Conservation (phyloP, 2,329 filamentous ascomycete genomes). For the Chaetomium strumarium region DNA sequence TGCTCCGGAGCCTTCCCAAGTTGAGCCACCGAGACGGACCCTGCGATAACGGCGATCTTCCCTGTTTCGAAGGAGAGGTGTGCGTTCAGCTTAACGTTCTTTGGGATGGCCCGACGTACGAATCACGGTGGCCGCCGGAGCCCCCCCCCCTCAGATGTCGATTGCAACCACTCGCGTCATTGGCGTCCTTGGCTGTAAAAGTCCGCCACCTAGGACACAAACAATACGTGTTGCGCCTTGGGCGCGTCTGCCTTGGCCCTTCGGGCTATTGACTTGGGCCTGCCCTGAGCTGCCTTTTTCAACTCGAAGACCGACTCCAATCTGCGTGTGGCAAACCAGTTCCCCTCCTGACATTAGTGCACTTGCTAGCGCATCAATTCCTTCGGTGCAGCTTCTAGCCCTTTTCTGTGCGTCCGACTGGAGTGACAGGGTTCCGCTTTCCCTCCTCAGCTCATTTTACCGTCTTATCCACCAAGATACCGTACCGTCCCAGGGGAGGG, state of each 20-base stretch:
- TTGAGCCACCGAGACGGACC: constrained; percentile 2
- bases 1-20: constrained; percentile 8
- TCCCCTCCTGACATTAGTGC: background rate
- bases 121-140: too few relatives aligned
- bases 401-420: constrained; percentile 15
- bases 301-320: background rate
- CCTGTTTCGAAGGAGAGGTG: background rate
- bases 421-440: background rate
- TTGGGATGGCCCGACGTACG: background rate
- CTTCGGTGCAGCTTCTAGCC: constrained; percentile 23
- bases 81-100: background rate
- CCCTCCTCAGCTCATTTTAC: too few relatives aligned
- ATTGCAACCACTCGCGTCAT: too few relatives aligned
- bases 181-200: too few relatives aligned
- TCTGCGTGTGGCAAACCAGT: background rate
- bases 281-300: background rate
- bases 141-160: too few relatives aligned
- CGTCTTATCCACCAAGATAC: background rate
- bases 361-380: constrained; percentile 3
- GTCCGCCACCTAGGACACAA: too few relatives aligned
- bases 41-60: constrained; percentile 8
- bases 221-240: too few relatives aligned
- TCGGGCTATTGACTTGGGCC: too few relatives aligned
- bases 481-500: too few relatives aligned
- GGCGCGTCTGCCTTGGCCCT: too few relatives aligned